These are phyloP conservation scores for Coccinonectria pachysandricola DNA, from an alignment of 2,329 filamentous ascomycete species.

Conservation along the genomic window DNA sequence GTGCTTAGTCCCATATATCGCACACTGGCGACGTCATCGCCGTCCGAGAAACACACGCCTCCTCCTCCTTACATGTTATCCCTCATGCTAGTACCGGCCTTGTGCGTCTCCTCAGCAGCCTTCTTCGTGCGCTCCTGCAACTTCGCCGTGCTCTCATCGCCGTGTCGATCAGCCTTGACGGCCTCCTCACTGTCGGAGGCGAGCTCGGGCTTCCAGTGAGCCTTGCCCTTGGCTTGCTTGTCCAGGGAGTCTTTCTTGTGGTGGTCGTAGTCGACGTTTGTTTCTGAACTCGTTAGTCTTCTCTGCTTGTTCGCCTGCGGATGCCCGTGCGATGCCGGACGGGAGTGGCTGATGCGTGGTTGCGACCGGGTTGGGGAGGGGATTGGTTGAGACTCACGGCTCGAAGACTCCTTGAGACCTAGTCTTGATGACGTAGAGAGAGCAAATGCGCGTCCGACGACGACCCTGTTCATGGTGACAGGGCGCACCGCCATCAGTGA, in stretches of 20 bases:
- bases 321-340: too few species aligned
- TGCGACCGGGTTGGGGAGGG: background rate
- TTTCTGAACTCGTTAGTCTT: slow-evolving; percentile 20
- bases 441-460: slow-evolving; percentile 16
- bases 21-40: too few species aligned
- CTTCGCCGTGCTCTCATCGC: slow-evolving; percentile 25
- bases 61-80: slow-evolving; percentile 36
- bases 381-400: slow-evolving; percentile 19
- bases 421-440: slow-evolving; percentile 20
- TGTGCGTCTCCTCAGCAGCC: slow-evolving; percentile 34
- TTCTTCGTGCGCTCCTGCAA: slow-evolving; percentile 51
- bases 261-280: slow-evolving; percentile 36
- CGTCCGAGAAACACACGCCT: too few species aligned
- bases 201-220: slow-evolving; percentile 67
- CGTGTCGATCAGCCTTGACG: slow-evolving; percentile 53
- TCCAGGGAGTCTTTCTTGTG: slow-evolving; percentile 51
- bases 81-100: slow-evolving; percentile 37
- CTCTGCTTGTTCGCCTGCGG: too few species aligned
- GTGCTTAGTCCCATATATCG: too few species aligned
- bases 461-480: slow-evolving; percentile 9
- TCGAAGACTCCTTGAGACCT: slow-evolving; percentile 28
- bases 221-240: slow-evolving; percentile 61
- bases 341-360: background rate
- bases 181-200: slow-evolving; percentile 72
- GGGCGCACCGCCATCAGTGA: slow-evolving; percentile 15